Conservation (phyloP, 768 basidiomycete species). For the Pholiota conissans region DNA sequence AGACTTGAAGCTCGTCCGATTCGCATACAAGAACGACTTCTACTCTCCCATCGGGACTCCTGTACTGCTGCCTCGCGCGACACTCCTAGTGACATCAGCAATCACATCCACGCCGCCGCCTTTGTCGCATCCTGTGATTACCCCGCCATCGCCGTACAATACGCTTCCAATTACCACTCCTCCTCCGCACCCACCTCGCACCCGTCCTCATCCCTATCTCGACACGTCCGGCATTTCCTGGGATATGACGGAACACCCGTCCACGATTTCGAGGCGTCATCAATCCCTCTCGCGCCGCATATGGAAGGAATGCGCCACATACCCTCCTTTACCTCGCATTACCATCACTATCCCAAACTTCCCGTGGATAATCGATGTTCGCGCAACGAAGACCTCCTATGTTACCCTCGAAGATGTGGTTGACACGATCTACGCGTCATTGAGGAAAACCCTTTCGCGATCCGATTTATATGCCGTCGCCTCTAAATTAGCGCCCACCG, state of each 20-base stretch:
- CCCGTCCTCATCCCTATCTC: too few species aligned
- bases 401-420: conserved; percentile 46
- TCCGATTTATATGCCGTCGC: conserved; percentile 43
- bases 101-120: too few species aligned
- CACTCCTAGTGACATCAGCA: too few species aligned
- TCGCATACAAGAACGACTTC: too few species aligned
- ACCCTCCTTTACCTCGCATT: conserved; percentile 31
- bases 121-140: too few species aligned
- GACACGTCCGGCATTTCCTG: background rate
- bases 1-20: too few species aligned
- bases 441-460: conserved; percentile 41
- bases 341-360: conserved; percentile 26
- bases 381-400: conserved; percentile 22
- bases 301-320: conserved; percentile 29
- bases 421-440: conserved; percentile 38
- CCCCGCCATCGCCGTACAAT: too few species aligned
- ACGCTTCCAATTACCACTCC: too few species aligned
- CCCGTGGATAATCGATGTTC: conserved; percentile 32
- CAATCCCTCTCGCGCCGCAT: conserved; percentile 20
- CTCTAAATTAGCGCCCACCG: conserved; percentile 29
- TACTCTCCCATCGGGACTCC: too few species aligned
- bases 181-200: too few species aligned
- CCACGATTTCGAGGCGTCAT: background rate
- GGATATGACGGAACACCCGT: background rate
- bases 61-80: too few species aligned